phyloP scores from a whole-genome alignment of 2,329 filamentous ascomycete species.

The Byssothecium circinans region DNA sequence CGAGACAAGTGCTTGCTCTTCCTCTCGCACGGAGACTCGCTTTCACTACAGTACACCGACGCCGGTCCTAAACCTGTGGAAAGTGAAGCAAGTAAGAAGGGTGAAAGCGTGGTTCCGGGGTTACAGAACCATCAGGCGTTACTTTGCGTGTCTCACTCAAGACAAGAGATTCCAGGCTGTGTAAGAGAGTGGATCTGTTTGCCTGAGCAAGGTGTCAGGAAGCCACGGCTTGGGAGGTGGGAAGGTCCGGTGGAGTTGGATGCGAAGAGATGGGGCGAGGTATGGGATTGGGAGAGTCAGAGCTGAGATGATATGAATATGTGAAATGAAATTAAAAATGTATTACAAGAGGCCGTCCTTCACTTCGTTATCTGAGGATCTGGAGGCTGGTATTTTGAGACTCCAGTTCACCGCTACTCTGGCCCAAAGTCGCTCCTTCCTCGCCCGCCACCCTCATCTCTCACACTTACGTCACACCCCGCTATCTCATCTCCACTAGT shows the following conservation, averaged over 20 bases:
- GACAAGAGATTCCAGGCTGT: constrained; percentile 84
- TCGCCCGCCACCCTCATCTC: too few relatives aligned
- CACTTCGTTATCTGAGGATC: not conserved
- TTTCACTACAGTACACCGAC: constrained; percentile 40
- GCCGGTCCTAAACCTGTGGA: constrained; percentile 38
- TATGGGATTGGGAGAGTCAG: constrained; percentile 42
- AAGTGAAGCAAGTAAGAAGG: constrained; percentile 46
- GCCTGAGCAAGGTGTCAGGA: constrained; percentile 70
- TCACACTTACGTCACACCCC: too few relatives aligned
- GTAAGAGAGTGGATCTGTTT: constrained; percentile 85
- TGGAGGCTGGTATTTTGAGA: too few relatives aligned
- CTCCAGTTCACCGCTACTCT: too few relatives aligned
- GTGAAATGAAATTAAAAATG: not conserved
- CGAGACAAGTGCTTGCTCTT: constrained; percentile 87
- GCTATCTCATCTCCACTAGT: too few relatives aligned
- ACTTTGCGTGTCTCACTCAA: constrained; percentile 88
- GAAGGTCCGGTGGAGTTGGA: constrained; percentile 62
- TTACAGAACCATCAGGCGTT: constrained; percentile 74
- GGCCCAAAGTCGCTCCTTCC: too few relatives aligned
- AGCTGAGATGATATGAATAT: not conserved
- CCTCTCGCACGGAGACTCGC: constrained; percentile 57
- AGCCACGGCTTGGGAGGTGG: constrained; percentile 66
- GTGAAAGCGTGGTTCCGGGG: constrained; percentile 59
- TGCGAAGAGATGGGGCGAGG: constrained; percentile 62
- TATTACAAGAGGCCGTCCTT: too few relatives aligned